Conservation (phyloP, 495 filamentous ascomycete species). For the Talaromyces wortmannii region DNA sequence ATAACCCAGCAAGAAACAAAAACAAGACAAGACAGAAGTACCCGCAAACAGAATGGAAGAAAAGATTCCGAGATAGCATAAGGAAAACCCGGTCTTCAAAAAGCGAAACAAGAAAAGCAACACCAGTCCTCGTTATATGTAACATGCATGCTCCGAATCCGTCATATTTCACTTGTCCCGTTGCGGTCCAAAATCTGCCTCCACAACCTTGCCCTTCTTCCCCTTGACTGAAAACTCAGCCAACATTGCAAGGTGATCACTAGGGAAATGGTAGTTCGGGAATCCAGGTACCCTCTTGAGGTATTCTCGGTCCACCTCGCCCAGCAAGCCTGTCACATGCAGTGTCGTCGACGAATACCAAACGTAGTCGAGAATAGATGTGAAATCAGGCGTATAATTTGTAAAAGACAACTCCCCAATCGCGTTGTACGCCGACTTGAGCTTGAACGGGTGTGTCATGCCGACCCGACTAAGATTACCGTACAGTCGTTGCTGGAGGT, state of each 20-base stretch:
- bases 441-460: slow-evolving; percentile 87
- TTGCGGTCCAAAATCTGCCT: slow-evolving; percentile 56
- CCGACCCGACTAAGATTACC: slow-evolving; percentile 88
- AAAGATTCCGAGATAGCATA: slow-evolving; percentile 37
- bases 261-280: slow-evolving; percentile 95
- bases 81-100: slow-evolving; percentile 14
- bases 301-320: slow-evolving; percentile 85
- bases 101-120: slow-evolving; percentile 6
- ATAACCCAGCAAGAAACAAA: slow-evolving; percentile 9
- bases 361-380: slow-evolving; percentile 89
- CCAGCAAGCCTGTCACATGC: slow-evolving; percentile 79
- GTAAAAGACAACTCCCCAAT: slow-evolving; percentile 85
- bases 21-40: slow-evolving; percentile 15
- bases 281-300: slow-evolving; percentile 88
- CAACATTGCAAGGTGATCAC: slow-evolving; percentile 89
- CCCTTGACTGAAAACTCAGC: slow-evolving; percentile 88
- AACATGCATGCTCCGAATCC: slow-evolving; percentile 15
- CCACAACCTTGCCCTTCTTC: slow-evolving; percentile 74
- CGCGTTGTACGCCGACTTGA: slow-evolving; percentile 78
- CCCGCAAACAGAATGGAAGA: slow-evolving; percentile 16
- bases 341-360: slow-evolving; percentile 93
- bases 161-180: slow-evolving; percentile 32
- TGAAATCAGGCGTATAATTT: slow-evolving; percentile 91
- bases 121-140: slow-evolving; percentile 7
- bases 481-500: slow-evolving; percentile 68